Conservation (phyloP, 1,284 basidiomycete genomes). For the Ceratobasidium sp. region DNA sequence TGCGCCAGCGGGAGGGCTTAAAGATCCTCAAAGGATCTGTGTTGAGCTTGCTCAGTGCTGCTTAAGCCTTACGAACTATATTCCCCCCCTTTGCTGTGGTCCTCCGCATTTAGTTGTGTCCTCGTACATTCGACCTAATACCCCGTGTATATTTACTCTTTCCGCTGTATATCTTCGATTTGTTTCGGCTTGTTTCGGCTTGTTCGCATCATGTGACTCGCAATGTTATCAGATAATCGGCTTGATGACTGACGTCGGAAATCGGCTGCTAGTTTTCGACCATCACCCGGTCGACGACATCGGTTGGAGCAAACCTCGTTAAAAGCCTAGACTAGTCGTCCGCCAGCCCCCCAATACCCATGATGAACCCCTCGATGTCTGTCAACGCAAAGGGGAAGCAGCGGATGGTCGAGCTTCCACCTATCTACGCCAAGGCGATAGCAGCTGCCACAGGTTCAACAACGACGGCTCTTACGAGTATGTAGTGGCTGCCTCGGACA, state of each 20-base stretch:
- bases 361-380: slow-evolving; percentile 6
- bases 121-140: slow-evolving; percentile 24
- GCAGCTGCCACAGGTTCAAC: slow-evolving; percentile 85
- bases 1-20: slow-evolving; percentile 64
- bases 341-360: background rate
- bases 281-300: slow-evolving; percentile 36
- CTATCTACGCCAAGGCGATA: slow-evolving; percentile 79
- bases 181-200: background rate
- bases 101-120: background rate
- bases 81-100: background rate
- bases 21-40: slow-evolving; percentile 65
- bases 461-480: slow-evolving; percentile 85
- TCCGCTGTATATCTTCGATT: slow-evolving; percentile 19
- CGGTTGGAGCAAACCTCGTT: slow-evolving; percentile 19
- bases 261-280: slow-evolving; percentile 39
- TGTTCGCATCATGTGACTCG: slow-evolving; percentile 16
- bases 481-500: slow-evolving; percentile 52
- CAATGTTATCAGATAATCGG: slow-evolving; percentile 42
- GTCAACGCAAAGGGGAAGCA: slow-evolving; percentile 37
- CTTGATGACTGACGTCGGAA: slow-evolving; percentile 35
- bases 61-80: background rate
- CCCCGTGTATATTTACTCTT: slow-evolving; percentile 18
- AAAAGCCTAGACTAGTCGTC: slow-evolving; percentile 9
- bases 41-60: slow-evolving; percentile 20
- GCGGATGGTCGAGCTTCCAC: slow-evolving; percentile 48